These are phyloP conservation scores for Lycium barbarum DNA, from an alignment of 257 asterid species.

Conservation along the genomic window DNA sequence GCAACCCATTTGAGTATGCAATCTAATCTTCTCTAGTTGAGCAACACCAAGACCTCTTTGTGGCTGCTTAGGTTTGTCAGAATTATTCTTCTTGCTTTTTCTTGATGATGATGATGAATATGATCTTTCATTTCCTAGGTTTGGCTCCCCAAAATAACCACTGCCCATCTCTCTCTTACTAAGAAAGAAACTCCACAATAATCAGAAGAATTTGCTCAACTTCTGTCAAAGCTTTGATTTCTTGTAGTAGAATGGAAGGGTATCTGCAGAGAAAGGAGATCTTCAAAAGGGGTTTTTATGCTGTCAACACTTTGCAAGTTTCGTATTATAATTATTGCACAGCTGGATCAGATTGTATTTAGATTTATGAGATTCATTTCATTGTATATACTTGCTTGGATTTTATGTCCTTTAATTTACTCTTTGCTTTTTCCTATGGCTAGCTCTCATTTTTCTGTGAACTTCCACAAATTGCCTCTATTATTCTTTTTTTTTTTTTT, in stretches of 20 bases:
- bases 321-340: conserved; percentile 66
- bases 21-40: conserved; percentile 88
- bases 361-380: conserved; percentile 45
- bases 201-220: neutral
- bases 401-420: conserved; percentile 37
- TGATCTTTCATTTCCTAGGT: conserved; percentile 50
- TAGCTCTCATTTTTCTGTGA: conserved; percentile 40
- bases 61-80: conserved; percentile 85
- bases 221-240: neutral
- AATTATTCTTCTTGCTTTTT: conserved; percentile 62
- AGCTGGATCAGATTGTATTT: conserved; percentile 87
- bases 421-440: neutral
- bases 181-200: neutral
- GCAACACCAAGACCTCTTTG: conserved; percentile 96
- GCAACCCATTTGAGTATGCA: conserved; percentile 73
- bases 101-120: conserved; percentile 49
- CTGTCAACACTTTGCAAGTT: conserved; percentile 25
- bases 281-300: conserved; percentile 44
- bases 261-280: conserved; percentile 34
- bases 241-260: neutral
- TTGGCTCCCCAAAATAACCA: conserved; percentile 64
- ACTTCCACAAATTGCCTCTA: conserved; percentile 40
- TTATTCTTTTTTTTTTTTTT: conserved; percentile 17
- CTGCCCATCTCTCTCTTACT: conserved; percentile 54
- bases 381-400: conserved; percentile 44